These are phyloP conservation scores for Bolboschoenoplectus hybrid DNA, from an alignment of 202 grass and related monocot species.

Conservation along the genomic window DNA sequence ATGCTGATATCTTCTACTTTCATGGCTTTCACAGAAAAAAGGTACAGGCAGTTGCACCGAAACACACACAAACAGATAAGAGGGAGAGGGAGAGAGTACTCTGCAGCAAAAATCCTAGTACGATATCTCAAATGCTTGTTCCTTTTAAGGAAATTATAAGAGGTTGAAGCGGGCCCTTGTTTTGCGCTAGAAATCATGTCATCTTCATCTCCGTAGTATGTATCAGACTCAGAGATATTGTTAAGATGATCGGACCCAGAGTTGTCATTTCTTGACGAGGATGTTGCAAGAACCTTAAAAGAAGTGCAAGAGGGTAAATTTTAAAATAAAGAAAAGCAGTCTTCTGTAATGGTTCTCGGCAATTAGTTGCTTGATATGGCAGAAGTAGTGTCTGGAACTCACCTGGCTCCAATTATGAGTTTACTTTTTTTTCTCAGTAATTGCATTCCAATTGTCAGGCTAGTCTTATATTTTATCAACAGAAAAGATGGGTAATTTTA, in stretches of 20 bases:
- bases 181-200: conserved; percentile 82
- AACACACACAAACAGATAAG: conserved; percentile 29
- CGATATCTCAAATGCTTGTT: conserved; percentile 93
- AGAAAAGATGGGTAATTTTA: neutral
- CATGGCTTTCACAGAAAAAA: conserved; percentile 33
- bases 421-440: neutral
- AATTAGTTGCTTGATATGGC: neutral
- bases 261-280: conserved; percentile 64
- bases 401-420: neutral
- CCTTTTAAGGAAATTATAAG: conserved; percentile 63
- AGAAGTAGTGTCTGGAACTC: neutral
- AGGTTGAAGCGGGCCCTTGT: conserved; percentile 51
- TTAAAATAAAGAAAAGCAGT: conserved; percentile 6
- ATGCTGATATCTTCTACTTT: neutral
- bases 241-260: conserved; percentile 56
- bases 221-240: conserved; percentile 58
- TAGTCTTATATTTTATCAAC: neutral
- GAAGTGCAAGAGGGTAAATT: conserved; percentile 1
- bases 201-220: conserved; percentile 80
- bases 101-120: conserved; percentile 94
- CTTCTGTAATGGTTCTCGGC: neutral
- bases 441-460: neutral
- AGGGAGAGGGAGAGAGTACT: conserved; percentile 54
- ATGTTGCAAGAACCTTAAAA: conserved; percentile 84
- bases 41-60: neutral